phyloP scores from a whole-genome alignment of 495 filamentous ascomycete species.

The Trichoderma asperelloides region DNA sequence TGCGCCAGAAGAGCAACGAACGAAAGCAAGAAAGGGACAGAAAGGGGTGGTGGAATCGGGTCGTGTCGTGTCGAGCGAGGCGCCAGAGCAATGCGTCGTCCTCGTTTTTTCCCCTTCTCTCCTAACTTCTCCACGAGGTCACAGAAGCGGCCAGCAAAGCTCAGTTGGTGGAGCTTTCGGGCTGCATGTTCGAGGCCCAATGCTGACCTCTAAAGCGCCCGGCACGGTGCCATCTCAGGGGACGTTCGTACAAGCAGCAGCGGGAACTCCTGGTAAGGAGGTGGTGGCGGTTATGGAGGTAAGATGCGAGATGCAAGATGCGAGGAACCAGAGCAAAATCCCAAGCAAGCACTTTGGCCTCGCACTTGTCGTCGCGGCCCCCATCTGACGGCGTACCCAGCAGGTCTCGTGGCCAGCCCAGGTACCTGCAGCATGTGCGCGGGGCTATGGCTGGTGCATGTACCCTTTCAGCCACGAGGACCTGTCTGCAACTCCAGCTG shows the following conservation, averaged over 20 bases:
- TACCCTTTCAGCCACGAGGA: neutral
- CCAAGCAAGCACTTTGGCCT: neutral
- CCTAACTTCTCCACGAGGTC: conserved; percentile 1
- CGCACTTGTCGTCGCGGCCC: neutral
- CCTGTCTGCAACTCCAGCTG: neutral
- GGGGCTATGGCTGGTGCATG: neutral
- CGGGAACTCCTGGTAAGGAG: neutral
- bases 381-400: neutral
- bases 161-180: conserved; percentile 1
- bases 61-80: no score
- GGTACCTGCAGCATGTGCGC: neutral
- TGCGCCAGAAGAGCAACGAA: neutral
- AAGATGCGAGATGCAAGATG: neutral
- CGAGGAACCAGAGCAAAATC: neutral
- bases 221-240: neutral
- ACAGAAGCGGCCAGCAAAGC: conserved; percentile 3
- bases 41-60: neutral
- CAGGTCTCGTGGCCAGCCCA: neutral
- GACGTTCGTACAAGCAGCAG: neutral
- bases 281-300: neutral
- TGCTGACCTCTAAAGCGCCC: neutral
- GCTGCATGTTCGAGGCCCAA: conserved; percentile 7
- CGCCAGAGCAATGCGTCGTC: no score
- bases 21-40: neutral
- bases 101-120: neutral